Percentiles rank a stretch among this genome's conserved stretches.
Evolutionary conservation across 768 basidiomycete species (phyloP).

Genomic region (Leccinum aurantiacum): DNA sequence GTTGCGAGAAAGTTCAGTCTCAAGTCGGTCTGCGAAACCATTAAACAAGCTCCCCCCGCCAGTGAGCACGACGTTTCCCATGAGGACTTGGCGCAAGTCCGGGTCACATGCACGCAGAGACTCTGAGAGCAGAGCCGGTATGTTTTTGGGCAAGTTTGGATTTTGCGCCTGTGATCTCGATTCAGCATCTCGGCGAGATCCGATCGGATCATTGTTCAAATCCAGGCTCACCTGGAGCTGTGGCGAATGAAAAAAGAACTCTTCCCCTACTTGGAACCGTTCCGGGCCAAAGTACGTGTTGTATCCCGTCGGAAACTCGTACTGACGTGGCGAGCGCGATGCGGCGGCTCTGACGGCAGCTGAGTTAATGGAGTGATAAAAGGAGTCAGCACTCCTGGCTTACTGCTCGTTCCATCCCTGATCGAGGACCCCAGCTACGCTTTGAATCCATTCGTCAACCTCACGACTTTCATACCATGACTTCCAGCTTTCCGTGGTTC

Average conservation of each 20-base stretch:
- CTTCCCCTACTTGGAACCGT: slow-evolving; percentile 82
- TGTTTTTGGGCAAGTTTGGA: slow-evolving; percentile 68
- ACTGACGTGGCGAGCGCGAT: slow-evolving; percentile 59
- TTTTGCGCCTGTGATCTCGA: slow-evolving; percentile 44
- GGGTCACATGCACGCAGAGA: slow-evolving; percentile 85
- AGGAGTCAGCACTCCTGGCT: slow-evolving; percentile 23
- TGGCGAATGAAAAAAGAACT: slow-evolving; percentile 77
- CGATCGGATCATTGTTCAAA: neutral
- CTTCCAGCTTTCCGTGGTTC: slow-evolving; percentile 81
- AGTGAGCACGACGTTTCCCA: slow-evolving; percentile 93
- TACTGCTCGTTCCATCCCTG: slow-evolving; percentile 90
- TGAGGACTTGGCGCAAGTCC: slow-evolving; percentile 85
- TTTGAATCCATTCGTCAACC: slow-evolving; percentile 93
- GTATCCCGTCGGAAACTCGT: slow-evolving; percentile 96
- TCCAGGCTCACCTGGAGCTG: slow-evolving; percentile 46
- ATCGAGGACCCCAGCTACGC: slow-evolving; percentile 80
- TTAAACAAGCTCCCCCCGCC: slow-evolving; percentile 88
- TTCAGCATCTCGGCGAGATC: slow-evolving; percentile 10
- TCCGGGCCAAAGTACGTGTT: slow-evolving; percentile 80
- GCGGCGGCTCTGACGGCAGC: slow-evolving; percentile 50
- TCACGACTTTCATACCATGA: slow-evolving; percentile 77
- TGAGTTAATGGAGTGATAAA: slow-evolving; percentile 1
- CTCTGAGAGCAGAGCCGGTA: slow-evolving; percentile 74
- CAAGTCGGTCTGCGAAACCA: slow-evolving; percentile 83
- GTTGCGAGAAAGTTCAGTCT: slow-evolving; percentile 68